phyloP scores from a whole-genome alignment of 2,329 filamentous ascomycete genomes.

The Calonectria pauciramosa region DNA sequence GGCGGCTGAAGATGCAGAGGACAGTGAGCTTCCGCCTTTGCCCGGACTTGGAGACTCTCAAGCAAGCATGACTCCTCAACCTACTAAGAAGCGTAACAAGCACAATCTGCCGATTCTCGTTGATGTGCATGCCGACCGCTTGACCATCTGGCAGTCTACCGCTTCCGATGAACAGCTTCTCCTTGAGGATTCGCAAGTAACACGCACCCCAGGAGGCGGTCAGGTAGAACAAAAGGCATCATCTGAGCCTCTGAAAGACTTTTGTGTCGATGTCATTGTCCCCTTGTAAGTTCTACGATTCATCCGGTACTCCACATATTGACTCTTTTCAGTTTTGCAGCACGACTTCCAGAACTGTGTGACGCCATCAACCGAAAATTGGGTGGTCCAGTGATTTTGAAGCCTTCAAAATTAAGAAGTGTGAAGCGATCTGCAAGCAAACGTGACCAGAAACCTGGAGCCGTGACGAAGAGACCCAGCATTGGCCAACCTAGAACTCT shows the following conservation, averaged over 20 bases:
- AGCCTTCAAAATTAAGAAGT: conserved; percentile 65
- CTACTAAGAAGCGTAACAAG: conserved; percentile 69
- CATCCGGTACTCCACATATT: conserved; percentile 42
- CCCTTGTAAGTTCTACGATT: conserved; percentile 74
- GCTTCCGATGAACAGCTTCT: conserved; percentile 70
- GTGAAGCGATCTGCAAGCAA: conserved; percentile 58
- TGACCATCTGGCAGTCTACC: conserved; percentile 88
- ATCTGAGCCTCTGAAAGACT: conserved; percentile 78
- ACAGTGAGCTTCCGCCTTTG: conserved; percentile 62
- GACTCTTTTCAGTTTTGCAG: conserved; percentile 72
- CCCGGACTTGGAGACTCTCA: conserved; percentile 53
- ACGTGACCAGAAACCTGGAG: conserved; percentile 64
- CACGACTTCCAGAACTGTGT: conserved; percentile 80
- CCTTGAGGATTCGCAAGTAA: conserved; percentile 62
- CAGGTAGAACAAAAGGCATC: conserved; percentile 57
- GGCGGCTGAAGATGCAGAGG: conserved; percentile 55
- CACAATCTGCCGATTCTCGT: conserved; percentile 76
- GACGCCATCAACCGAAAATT: conserved; percentile 81
- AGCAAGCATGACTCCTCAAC: conserved; percentile 45
- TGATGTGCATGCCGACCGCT: conserved; percentile 81
- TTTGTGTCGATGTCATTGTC: conserved; percentile 84
- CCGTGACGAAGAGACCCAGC: conserved; percentile 63
- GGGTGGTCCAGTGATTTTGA: conserved; percentile 76
- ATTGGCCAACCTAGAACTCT: conserved; percentile 65
- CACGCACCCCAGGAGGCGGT: conserved; percentile 48